Percentiles rank a stretch among this genome's conserved stretches.
phyloP scores from a whole-genome alignment of 306 rosid genomes.

The Luffa aegyptiaca region DNA sequence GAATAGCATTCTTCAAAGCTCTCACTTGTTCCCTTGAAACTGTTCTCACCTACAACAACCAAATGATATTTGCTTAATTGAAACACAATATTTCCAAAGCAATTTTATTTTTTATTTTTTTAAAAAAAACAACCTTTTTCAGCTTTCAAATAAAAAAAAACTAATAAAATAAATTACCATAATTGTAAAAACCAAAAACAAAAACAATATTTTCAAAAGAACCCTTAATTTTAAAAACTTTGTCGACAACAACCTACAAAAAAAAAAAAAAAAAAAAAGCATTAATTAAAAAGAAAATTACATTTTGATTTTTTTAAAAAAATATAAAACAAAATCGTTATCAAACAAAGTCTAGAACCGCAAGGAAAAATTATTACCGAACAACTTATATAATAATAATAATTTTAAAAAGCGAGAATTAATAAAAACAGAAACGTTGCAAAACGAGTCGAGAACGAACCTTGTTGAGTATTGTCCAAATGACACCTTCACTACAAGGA shows the following conservation, averaged over 20 bases:
- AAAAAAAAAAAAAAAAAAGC: too few species aligned
- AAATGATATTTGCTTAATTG: background rate
- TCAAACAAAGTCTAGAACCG: background rate
- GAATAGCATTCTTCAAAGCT: constrained; percentile 37
- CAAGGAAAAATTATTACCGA: too few species aligned
- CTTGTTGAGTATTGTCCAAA: constrained; percentile 59
- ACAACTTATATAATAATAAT: too few species aligned
- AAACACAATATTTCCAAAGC: too few species aligned
- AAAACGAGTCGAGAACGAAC: constrained; percentile 17
- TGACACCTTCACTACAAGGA: constrained; percentile 70
- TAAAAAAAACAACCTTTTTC: too few species aligned
- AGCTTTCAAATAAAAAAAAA: too few species aligned
- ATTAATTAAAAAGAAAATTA: background rate
- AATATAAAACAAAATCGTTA: background rate
- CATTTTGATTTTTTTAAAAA: background rate
- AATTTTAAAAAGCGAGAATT: background rate
- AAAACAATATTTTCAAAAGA: too few species aligned
- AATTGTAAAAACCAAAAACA: background rate
- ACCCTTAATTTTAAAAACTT: too few species aligned
- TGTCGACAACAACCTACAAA: too few species aligned
- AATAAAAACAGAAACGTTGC: background rate
- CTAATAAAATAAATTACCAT: too few species aligned
- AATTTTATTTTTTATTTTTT: too few species aligned
- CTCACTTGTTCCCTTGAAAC: constrained; percentile 49
- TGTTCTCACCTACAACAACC: constrained; percentile 42